These are phyloP conservation scores for Curvularia verruculosa DNA, from an alignment of 2,329 filamentous ascomycete genomes.

Conservation along the genomic window DNA sequence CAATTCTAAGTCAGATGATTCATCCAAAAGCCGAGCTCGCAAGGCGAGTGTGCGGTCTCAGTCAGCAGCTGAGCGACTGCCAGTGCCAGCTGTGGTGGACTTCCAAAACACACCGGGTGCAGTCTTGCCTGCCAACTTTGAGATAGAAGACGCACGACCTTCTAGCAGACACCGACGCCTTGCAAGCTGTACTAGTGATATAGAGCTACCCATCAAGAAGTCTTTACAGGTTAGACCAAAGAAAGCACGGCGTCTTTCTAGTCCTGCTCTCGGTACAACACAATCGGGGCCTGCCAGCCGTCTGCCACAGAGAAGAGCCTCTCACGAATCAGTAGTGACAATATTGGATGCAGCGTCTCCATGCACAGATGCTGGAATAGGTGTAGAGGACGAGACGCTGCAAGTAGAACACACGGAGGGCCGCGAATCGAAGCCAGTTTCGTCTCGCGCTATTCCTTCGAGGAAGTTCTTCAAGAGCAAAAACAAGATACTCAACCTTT, in stretches of 20 bases:
- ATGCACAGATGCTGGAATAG: slow-evolving; percentile 9
- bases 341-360: slow-evolving; percentile 21
- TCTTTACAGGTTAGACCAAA: slow-evolving; percentile 31
- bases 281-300: slow-evolving; percentile 32
- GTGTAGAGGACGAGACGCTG: slow-evolving; percentile 24
- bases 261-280: slow-evolving; percentile 39
- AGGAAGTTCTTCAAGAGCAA: slow-evolving; percentile 45
- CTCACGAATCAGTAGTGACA: slow-evolving; percentile 30
- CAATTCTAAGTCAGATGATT: slow-evolving; percentile 46
- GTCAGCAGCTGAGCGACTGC: slow-evolving; percentile 35
- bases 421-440: slow-evolving; percentile 11
- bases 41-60: slow-evolving; percentile 34
- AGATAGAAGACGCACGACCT: slow-evolving; percentile 42
- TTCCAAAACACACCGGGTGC: slow-evolving; percentile 57
- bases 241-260: slow-evolving; percentile 39
- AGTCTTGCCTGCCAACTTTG: slow-evolving; percentile 57
- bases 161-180: slow-evolving; percentile 37
- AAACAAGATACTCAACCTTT: slow-evolving; percentile 48
- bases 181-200: slow-evolving; percentile 32
- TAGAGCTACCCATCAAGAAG: slow-evolving; percentile 34
- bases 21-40: slow-evolving; percentile 35
- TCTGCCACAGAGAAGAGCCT: slow-evolving; percentile 23
- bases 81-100: slow-evolving; percentile 48
- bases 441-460: slow-evolving; percentile 18
- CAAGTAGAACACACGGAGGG: slow-evolving; percentile 24